These are phyloP conservation scores for Platanthera guangdongensis DNA, from an alignment of 106 monocot genomes.

Conservation along the genomic window DNA sequence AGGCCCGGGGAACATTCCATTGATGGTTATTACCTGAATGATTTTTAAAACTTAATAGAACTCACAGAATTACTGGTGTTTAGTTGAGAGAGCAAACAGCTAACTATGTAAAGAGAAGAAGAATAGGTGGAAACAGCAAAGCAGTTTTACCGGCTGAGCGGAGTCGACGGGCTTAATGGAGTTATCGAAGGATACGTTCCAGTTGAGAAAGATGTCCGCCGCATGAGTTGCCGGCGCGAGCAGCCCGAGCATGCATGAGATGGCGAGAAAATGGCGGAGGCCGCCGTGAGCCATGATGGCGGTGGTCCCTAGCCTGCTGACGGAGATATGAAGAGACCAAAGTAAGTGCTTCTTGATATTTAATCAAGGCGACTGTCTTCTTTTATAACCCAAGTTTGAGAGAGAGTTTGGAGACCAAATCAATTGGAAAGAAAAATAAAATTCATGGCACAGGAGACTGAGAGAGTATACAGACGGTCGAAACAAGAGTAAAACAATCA, in stretches of 20 bases:
- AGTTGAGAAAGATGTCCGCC: slow-evolving; percentile 10
- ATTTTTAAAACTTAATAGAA: not conserved
- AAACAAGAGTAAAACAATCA: too few relatives aligned
- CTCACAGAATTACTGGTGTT: not conserved
- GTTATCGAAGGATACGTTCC: slow-evolving; percentile 6
- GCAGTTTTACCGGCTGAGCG: not conserved
- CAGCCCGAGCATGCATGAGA: not conserved
- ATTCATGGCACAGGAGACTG: too few relatives aligned
- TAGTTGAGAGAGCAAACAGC: not conserved
- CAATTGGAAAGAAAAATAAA: too few relatives aligned
- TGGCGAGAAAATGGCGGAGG: not conserved
- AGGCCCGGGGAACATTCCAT: slow-evolving; percentile 19
- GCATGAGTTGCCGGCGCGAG: not conserved
- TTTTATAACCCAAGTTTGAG: too few relatives aligned
- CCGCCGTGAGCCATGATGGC: not conserved
- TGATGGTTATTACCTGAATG: slow-evolving; percentile 16
- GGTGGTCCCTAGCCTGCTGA: too few relatives aligned
- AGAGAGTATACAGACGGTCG: too few relatives aligned
- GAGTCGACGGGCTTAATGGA: not conserved
- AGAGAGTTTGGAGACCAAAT: too few relatives aligned
- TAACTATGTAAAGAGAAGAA: not conserved
- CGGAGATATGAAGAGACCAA: too few relatives aligned
- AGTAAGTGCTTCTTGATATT: too few relatives aligned
- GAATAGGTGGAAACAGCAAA: too few relatives aligned
- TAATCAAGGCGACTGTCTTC: too few relatives aligned